A percentile compares a stretch with the other conserved stretches of the same genome.
These are phyloP conservation scores for Epichloe typhina DNA, from an alignment of 2,329 filamentous ascomycete genomes.

Conservation along the genomic window DNA sequence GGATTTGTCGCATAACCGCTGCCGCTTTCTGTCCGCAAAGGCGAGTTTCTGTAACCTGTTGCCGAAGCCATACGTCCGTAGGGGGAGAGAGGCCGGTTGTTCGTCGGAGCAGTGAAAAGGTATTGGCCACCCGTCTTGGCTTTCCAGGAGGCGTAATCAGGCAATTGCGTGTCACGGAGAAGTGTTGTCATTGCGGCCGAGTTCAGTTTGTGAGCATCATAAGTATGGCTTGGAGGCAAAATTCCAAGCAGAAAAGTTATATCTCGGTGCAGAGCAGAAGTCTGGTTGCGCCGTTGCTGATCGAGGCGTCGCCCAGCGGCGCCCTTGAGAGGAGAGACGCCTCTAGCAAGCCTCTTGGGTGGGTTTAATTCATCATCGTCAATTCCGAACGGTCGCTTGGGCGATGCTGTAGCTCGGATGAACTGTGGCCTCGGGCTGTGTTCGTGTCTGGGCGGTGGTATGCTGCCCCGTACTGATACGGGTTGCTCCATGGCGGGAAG, in stretches of 20 bases:
- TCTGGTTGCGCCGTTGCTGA: conserved; percentile 54
- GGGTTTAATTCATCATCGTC: conserved; percentile 65
- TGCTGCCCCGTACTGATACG: conserved; percentile 31
- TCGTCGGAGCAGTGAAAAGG: conserved; percentile 19
- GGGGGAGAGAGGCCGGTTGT: conserved; percentile 33
- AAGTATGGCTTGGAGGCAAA: conserved; percentile 60
- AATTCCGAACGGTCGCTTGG: conserved; percentile 46
- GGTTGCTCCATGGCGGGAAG: conserved; percentile 41
- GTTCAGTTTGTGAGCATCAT: conserved; percentile 58
- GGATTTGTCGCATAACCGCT: conserved; percentile 15
- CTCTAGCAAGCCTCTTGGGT: conserved; percentile 75
- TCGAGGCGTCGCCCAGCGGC: conserved; percentile 76
- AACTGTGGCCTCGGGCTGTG: conserved; percentile 36
- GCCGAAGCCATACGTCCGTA: conserved; percentile 30
- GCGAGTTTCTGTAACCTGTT: conserved; percentile 37
- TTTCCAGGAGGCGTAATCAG: conserved; percentile 45
- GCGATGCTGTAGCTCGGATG: conserved; percentile 35
- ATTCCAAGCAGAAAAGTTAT: conserved; percentile 55
- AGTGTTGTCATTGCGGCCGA: conserved; percentile 60
- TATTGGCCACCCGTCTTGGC: conserved; percentile 24
- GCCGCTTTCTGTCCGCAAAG: conserved; percentile 33
- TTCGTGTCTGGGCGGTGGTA: conserved; percentile 22
- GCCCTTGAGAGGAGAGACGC: conserved; percentile 86
- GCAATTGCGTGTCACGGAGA: conserved; percentile 54
- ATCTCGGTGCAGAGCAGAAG: conserved; percentile 58